phyloP scores from a whole-genome alignment of 208 protist species.

The Leishmania gerbilli region DNA sequence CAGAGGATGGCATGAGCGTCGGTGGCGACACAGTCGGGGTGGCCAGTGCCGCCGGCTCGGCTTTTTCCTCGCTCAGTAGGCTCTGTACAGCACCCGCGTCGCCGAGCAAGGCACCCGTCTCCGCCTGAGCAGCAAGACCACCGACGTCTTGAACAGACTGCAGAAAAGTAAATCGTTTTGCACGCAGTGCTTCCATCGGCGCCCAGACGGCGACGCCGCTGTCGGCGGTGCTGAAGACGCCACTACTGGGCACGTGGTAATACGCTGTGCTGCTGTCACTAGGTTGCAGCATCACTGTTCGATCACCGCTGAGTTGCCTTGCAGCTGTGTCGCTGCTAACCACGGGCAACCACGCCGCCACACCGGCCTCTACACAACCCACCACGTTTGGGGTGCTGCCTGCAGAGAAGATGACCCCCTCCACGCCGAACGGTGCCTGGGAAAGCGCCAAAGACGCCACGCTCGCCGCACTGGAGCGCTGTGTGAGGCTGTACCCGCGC shows the following conservation, averaged over 20 bases:
- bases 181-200: neutral
- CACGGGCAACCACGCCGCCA: neutral
- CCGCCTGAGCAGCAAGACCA: neutral
- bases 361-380: neutral
- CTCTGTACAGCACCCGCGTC: neutral
- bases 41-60: neutral
- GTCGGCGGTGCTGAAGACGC: neutral
- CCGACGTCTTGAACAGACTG: slow-evolving; percentile 17
- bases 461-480: neutral
- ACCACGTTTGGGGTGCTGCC: neutral
- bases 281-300: neutral
- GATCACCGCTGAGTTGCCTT: neutral
- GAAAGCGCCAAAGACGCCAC: neutral
- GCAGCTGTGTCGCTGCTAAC: neutral
- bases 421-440: neutral
- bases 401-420: slow-evolving; percentile 4
- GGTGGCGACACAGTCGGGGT: neutral
- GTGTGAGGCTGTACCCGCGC: slow-evolving; percentile 1
- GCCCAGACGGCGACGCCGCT: neutral
- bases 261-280: neutral
- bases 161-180: slow-evolving; percentile 9
- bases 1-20: neutral
- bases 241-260: neutral
- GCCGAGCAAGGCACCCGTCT: neutral
- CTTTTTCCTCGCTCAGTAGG: neutral